Evolutionary conservation across 495 filamentous ascomycete species (phyloP).

Genomic region (Talaromyces proteolyticus): DNA sequence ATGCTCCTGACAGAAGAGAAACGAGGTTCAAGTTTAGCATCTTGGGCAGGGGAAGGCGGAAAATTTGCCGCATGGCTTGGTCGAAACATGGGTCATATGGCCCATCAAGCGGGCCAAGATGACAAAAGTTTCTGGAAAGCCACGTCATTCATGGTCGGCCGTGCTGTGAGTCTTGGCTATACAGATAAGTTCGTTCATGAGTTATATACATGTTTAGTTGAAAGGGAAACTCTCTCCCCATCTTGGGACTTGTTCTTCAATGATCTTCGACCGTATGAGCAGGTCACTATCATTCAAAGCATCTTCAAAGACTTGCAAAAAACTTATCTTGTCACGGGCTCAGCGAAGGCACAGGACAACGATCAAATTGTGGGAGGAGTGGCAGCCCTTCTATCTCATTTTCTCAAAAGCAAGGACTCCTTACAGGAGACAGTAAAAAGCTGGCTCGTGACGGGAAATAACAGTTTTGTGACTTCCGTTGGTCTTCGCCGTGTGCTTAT

Average conservation of each 20-base stretch:
- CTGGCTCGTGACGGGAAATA: slow-evolving; percentile 54
- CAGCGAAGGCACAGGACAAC: slow-evolving; percentile 2
- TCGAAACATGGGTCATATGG: slow-evolving; percentile 53
- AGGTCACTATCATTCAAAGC: slow-evolving; percentile 50
- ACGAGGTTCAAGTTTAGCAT: slow-evolving; percentile 16
- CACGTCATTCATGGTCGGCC: slow-evolving; percentile 55
- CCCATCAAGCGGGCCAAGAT: slow-evolving; percentile 22
- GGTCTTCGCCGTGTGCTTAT: slow-evolving; percentile 63
- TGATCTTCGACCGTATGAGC: slow-evolving; percentile 47
- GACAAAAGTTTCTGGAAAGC: slow-evolving; percentile 45
- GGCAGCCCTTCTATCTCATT: slow-evolving; percentile 30
- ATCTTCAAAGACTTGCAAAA: slow-evolving; percentile 55
- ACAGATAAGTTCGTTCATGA: slow-evolving; percentile 56
- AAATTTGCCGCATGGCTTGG: slow-evolving; percentile 73
- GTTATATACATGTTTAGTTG: slow-evolving; percentile 38
- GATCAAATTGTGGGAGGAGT: slow-evolving; percentile 23
- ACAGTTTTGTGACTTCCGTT: slow-evolving; percentile 57
- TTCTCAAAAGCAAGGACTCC: slow-evolving; percentile 25
- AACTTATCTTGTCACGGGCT: slow-evolving; percentile 32
- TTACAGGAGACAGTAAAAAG: slow-evolving; percentile 51
- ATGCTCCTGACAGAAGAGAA: slow-evolving; percentile 42
- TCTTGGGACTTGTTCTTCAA: slow-evolving; percentile 38
- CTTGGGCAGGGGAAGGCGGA: slow-evolving; percentile 63
- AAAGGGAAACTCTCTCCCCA: slow-evolving; percentile 17
- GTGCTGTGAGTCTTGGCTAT: slow-evolving; percentile 68